Percentiles rank a stretch among this genome's conserved stretches.
These are phyloP conservation scores for Candida vaughaniae DNA, from an alignment of 805 yeast species.

Conservation along the genomic window DNA sequence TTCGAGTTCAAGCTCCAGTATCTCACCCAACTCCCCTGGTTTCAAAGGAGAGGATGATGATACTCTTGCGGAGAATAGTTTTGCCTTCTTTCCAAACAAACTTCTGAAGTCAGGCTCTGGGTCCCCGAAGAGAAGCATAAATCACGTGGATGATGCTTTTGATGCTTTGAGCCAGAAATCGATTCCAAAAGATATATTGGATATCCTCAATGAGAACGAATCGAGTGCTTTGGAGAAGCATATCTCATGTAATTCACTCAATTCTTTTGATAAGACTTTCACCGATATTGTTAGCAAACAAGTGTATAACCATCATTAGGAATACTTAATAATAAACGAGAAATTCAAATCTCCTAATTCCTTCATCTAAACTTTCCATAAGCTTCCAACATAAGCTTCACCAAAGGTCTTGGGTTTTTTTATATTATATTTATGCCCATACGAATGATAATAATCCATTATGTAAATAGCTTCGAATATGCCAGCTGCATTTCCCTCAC, in stretches of 20 bases:
- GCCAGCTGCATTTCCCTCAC: too few relatives aligned
- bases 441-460: too few relatives aligned
- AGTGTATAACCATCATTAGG: slow-evolving; percentile 1
- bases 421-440: too few relatives aligned
- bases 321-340: too few relatives aligned
- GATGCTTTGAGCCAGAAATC: slow-evolving; percentile 5
- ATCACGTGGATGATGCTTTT: not conserved
- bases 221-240: not conserved
- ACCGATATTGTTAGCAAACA: not conserved
- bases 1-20: slow-evolving; percentile 6
- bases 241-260: not conserved
- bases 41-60: slow-evolving; percentile 10
- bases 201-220: slow-evolving; percentile 8
- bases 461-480: too few relatives aligned
- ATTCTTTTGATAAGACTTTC: not conserved
- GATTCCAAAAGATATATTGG: slow-evolving; percentile 12
- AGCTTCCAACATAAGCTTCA: too few relatives aligned
- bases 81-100: slow-evolving; percentile 15
- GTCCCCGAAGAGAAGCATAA: not conserved
- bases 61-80: slow-evolving; percentile 9
- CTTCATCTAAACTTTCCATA: too few relatives aligned
- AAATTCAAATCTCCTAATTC: too few relatives aligned
- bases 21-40: slow-evolving; percentile 1
- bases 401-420: too few relatives aligned
- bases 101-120: slow-evolving; percentile 7